Percentiles rank a stretch among this genome's conserved stretches.
Conservation (phyloP, 495 filamentous ascomycete genomes). For the Letharia lupina region DNA sequence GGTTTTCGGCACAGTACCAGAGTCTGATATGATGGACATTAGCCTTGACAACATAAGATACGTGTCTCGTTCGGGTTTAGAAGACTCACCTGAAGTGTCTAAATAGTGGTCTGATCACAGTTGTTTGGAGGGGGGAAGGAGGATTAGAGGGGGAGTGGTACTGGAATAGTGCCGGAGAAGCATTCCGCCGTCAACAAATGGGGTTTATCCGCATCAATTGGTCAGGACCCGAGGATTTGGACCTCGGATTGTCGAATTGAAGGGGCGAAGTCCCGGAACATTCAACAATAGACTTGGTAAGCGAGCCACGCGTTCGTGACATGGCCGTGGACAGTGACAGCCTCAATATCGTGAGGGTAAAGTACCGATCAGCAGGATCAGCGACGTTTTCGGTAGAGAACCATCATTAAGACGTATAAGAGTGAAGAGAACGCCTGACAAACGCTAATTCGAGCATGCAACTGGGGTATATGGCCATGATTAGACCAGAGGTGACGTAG, state of each 20-base stretch:
- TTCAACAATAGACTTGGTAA: neutral
- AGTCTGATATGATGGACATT: neutral
- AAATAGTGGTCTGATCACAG: too few relatives aligned
- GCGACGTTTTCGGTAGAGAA: neutral
- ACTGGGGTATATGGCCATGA: slow-evolving; percentile 13
- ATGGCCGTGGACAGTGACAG: neutral
- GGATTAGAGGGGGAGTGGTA: neutral
- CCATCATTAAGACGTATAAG: neutral
- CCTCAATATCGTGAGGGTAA: neutral
- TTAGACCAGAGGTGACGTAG: neutral
- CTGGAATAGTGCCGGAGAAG: neutral
- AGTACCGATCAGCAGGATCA: neutral
- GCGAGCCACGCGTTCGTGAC: neutral
- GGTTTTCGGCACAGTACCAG: neutral
- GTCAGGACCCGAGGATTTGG: neutral
- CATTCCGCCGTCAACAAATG: neutral
- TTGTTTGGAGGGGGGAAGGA: neutral
- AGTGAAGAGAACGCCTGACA: neutral
- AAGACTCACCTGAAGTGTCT: neutral
- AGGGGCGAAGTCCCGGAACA: neutral
- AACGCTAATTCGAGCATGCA: neutral
- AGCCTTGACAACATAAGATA: neutral
- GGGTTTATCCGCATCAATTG: neutral
- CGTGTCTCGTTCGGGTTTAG: neutral
- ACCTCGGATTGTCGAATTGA: neutral